Conservation (phyloP, 805 yeast genomes). For the Saccharomyces eubayanus region DNA sequence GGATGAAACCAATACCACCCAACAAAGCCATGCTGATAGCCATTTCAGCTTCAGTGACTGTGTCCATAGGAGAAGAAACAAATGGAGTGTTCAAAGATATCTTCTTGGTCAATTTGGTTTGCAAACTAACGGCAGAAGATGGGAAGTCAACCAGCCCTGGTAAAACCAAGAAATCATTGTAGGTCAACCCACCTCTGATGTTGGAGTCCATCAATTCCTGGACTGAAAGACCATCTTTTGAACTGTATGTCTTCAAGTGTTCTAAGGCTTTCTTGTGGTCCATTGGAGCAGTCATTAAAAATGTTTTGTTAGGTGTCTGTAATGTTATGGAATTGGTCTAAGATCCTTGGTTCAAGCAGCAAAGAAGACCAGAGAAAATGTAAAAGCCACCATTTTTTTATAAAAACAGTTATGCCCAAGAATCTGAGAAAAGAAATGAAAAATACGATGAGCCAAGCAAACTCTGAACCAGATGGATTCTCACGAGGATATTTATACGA, state of each 20-base stretch:
- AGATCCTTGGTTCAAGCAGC: neutral
- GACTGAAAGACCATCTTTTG: conserved; percentile 80
- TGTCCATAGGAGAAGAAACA: conserved; percentile 98
- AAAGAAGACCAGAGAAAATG: conserved; percentile 1
- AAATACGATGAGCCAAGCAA: neutral
- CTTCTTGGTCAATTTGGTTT: conserved; percentile 82
- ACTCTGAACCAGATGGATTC: neutral
- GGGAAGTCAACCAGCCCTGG: conserved; percentile 94
- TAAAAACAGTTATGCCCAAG: conserved; percentile 6
- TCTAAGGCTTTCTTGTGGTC: conserved; percentile 58
- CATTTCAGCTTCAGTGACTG: conserved; percentile 95
- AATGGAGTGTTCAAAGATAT: conserved; percentile 90
- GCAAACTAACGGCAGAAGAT: conserved; percentile 66
- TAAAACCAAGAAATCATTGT: conserved; percentile 88
- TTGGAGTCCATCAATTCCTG: conserved; percentile 82
- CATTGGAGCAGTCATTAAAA: conserved; percentile 17
- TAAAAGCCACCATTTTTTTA: conserved; percentile 6
- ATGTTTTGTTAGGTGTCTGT: neutral
- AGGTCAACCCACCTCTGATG: conserved; percentile 90
- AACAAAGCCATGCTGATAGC: conserved; percentile 96
- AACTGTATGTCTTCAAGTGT: conserved; percentile 53
- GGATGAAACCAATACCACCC: conserved; percentile 98
- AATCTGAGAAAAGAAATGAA: neutral
- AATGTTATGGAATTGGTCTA: conserved; percentile 1
- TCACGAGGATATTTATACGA: neutral